These are phyloP conservation scores for Fusarium transvaalense DNA, from an alignment of 2,329 filamentous ascomycete species.

Conservation along the genomic window DNA sequence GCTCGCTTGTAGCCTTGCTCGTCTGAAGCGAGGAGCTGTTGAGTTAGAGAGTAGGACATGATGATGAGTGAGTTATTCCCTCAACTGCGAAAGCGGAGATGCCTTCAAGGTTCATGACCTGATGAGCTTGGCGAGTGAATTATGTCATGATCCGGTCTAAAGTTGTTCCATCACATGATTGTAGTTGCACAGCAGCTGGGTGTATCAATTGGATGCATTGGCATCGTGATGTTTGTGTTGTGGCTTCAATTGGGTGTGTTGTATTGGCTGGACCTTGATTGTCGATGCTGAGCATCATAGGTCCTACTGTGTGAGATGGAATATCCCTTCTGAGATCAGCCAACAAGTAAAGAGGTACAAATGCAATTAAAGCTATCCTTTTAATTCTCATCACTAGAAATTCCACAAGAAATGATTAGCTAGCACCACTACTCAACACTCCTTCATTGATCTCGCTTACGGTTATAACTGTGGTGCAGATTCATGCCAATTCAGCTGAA, in stretches of 20 bases:
- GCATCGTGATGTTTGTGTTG: neutral
- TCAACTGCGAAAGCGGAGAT: slow-evolving; percentile 25
- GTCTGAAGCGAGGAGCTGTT: slow-evolving; percentile 66
- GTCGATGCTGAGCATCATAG: neutral
- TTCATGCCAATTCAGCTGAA: neutral
- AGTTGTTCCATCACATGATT: slow-evolving; percentile 36
- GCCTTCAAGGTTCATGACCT: slow-evolving; percentile 19
- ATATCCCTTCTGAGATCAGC: neutral
- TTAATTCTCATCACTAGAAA: neutral
- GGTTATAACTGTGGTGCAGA: neutral
- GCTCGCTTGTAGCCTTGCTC: slow-evolving; percentile 63
- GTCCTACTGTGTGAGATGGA: neutral
- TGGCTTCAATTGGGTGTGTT: neutral
- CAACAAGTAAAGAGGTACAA: neutral
- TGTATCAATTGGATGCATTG: neutral
- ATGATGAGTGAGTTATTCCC: slow-evolving; percentile 15
- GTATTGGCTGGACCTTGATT: neutral
- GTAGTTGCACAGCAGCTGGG: neutral
- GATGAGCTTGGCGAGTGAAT: slow-evolving; percentile 26
- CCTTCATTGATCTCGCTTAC: neutral
- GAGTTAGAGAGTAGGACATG: slow-evolving; percentile 62
- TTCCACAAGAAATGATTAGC: too few relatives aligned
- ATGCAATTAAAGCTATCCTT: neutral
- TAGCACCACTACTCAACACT: neutral
- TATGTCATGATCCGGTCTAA: slow-evolving; percentile 43